Evolutionary conservation across 495 filamentous ascomycete species (phyloP).

Genomic region (Daldinia decipiens): DNA sequence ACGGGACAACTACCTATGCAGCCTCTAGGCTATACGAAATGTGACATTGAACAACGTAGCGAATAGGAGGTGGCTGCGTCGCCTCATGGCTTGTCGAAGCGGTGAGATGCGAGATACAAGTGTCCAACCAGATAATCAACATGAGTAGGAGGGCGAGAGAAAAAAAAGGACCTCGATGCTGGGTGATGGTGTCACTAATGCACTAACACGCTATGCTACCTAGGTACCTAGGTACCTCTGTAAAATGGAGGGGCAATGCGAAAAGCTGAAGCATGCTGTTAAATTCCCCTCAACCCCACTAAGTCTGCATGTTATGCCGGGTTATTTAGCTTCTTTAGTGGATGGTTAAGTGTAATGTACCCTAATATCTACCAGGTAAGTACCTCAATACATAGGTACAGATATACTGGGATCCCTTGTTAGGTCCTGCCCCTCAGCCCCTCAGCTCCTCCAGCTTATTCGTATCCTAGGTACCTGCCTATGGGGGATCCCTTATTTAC

Average conservation of each 20-base stretch:
- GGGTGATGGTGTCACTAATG: constrained; percentile 28
- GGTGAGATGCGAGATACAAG: constrained; percentile 37
- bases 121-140: constrained; percentile 15
- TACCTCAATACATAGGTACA: too few relatives aligned
- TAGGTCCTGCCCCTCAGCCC: constrained; percentile 18
- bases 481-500: background rate
- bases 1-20: constrained; percentile 16
- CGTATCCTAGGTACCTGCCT: background rate
- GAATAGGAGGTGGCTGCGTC: constrained; percentile 32
- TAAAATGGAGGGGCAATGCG: constrained; percentile 23
- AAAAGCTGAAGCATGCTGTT: constrained; percentile 31
- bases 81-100: constrained; percentile 35
- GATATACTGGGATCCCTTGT: constrained; percentile 25
- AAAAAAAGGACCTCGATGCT: constrained; percentile 19
- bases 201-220: background rate
- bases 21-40: constrained; percentile 27
- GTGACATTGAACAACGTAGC: constrained; percentile 13
- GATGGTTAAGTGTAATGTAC: too few relatives aligned
- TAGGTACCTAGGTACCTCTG: too few relatives aligned
- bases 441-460: constrained; percentile 35
- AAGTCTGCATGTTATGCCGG: constrained; percentile 13
- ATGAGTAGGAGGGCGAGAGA: constrained; percentile 8
- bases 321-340: background rate
- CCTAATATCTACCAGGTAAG: too few relatives aligned
- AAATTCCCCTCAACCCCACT: constrained; percentile 21